Evolutionary conservation across 257 asterid species (phyloP).

Genomic region (Schizonepeta tenuifolia): DNA sequence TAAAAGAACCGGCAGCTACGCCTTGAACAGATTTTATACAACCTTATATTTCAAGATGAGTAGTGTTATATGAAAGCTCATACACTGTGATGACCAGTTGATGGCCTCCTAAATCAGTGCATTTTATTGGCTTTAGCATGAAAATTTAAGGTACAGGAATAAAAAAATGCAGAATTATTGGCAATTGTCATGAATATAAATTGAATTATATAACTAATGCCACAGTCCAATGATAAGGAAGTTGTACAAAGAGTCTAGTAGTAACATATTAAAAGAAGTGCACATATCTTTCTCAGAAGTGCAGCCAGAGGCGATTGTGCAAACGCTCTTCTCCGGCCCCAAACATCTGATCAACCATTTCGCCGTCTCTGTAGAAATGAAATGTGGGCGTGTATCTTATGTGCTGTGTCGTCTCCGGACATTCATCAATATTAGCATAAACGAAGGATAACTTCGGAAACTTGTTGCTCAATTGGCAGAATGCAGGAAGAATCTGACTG

Average conservation of each 20-base stretch:
- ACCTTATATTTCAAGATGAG: too few relatives aligned
- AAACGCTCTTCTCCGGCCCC: slow-evolving; percentile 92
- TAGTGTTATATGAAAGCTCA: too few relatives aligned
- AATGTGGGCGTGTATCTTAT: slow-evolving; percentile 85
- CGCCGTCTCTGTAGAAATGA: slow-evolving; percentile 85
- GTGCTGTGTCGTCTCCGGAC: slow-evolving; percentile 87
- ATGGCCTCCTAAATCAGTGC: too few relatives aligned
- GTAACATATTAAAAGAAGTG: not conserved
- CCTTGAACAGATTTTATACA: too few relatives aligned
- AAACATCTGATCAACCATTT: slow-evolving; percentile 90
- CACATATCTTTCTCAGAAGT: slow-evolving; percentile 45
- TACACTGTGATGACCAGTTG: too few relatives aligned
- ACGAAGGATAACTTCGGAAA: slow-evolving; percentile 75
- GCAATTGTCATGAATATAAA: not conserved
- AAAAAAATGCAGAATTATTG: not conserved
- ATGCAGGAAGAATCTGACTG: slow-evolving; percentile 79
- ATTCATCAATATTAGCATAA: slow-evolving; percentile 89
- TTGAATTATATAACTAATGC: not conserved
- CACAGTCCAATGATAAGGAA: not conserved
- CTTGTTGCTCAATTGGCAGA: slow-evolving; percentile 56
- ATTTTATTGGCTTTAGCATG: too few relatives aligned
- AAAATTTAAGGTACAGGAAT: not conserved
- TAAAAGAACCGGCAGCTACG: too few relatives aligned
- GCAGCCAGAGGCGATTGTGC: slow-evolving; percentile 92
- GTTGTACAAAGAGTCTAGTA: not conserved